Percentiles rank a stretch among this genome's conserved stretches.
Conservation (phyloP, 352 stramenopile genomes). For the Globisporangium recalcitrans region DNA sequence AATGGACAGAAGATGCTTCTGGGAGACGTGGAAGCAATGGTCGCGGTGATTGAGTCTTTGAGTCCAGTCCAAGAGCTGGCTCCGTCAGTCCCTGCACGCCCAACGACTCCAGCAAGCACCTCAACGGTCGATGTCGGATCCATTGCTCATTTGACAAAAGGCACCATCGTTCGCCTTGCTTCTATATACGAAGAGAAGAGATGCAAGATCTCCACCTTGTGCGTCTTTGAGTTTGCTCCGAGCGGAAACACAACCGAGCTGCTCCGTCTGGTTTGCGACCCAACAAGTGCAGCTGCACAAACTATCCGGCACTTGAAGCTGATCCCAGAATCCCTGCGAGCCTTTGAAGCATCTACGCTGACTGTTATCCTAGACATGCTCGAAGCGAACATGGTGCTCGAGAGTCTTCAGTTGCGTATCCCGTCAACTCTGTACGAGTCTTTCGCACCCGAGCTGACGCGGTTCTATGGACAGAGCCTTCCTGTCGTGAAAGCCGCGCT, state of each 20-base stretch:
- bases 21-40: conserved; percentile 9
- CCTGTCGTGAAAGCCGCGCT: conserved; percentile 1
- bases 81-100: not conserved
- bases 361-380: conserved; percentile 1
- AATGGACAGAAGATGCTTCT: conserved; percentile 6
- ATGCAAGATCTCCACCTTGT: not conserved
- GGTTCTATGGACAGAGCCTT: conserved; percentile 4
- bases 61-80: not conserved
- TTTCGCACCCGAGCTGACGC: not conserved
- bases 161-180: not conserved
- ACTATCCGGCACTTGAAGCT: not conserved
- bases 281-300: not conserved
- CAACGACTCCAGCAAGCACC: not conserved
- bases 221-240: not conserved
- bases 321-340: not conserved
- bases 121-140: not conserved
- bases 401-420: conserved; percentile 9
- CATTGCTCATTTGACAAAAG: not conserved
- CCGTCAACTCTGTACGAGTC: not conserved
- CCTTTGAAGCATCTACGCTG: not conserved
- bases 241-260: not conserved
- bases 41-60: conserved; percentile 1
- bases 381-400: conserved; percentile 5
- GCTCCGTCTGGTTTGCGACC: not conserved
- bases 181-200: conserved; percentile 1